Percentiles rank a stretch among this genome's conserved stretches.
Evolutionary conservation across 208 protist genomes (phyloP).

Genomic region (Balamuthia mandrillaris): DNA sequence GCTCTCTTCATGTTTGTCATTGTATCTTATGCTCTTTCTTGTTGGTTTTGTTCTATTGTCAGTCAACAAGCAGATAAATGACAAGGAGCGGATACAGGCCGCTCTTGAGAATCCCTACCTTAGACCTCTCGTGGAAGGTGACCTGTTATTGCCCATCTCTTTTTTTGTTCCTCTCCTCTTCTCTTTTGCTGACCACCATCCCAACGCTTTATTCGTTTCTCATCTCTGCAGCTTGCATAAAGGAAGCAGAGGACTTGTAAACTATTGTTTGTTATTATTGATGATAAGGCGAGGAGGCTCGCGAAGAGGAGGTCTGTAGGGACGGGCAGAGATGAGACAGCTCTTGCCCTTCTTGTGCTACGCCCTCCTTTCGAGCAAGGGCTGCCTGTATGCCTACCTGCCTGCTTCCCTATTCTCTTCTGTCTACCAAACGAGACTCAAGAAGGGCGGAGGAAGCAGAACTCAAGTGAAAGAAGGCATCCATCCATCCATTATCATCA

Average conservation of each 20-base stretch:
- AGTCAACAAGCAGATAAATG: conserved; percentile 75
- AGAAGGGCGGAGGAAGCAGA: too few species aligned
- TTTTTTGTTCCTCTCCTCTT: neutral
- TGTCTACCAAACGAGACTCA: too few species aligned
- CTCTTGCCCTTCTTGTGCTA: neutral
- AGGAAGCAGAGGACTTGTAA: neutral
- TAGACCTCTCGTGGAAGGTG: conserved; percentile 49
- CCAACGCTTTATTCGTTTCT: too few species aligned
- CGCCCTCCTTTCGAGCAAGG: neutral
- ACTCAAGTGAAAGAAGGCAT: too few species aligned
- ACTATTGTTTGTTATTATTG: neutral
- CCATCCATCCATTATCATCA: too few species aligned
- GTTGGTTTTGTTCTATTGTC: neutral
- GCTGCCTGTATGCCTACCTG: neutral
- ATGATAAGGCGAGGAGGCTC: neutral
- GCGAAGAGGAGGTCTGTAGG: neutral
- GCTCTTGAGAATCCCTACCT: conserved; percentile 69
- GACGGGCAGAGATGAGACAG: neutral
- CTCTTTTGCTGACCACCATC: neutral
- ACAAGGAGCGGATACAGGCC: conserved; percentile 73
- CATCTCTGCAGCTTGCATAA: conserved; percentile 7
- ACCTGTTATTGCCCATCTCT: neutral
- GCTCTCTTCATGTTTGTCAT: neutral
- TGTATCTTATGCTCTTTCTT: neutral
- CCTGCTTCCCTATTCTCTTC: too few species aligned